A percentile compares a stretch with the other conserved stretches of the same genome.
phyloP scores from a whole-genome alignment of 176 grass and related monocot genomes.

The Themeda triandra region DNA sequence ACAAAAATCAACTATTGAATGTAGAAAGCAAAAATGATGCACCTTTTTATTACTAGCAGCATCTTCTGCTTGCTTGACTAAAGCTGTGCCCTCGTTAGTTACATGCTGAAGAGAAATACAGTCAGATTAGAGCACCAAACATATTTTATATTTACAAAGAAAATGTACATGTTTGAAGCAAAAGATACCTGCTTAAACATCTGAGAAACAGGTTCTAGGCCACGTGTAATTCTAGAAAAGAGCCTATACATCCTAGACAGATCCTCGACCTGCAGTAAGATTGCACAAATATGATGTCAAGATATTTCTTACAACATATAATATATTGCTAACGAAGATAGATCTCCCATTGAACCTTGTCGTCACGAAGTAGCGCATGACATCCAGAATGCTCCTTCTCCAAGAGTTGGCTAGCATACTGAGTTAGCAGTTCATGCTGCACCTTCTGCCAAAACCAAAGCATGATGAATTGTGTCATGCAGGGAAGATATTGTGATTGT shows the following conservation, averaged over 20 bases:
- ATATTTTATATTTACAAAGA: conserved; percentile 1
- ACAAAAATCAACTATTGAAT: neutral
- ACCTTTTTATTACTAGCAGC: conserved; percentile 92
- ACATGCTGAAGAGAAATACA: conserved; percentile 69
- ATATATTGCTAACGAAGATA: neutral
- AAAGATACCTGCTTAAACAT: conserved; percentile 86
- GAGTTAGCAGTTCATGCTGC: conserved; percentile 77
- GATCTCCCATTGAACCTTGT: conserved; percentile 54
- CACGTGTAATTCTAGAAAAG: conserved; percentile 79
- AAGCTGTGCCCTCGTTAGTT: conserved; percentile 69
- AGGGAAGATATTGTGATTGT: neutral
- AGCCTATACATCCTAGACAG: conserved; percentile 91
- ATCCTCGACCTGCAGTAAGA: conserved; percentile 66
- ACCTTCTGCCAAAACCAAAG: conserved; percentile 59
- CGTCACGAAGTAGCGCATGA: conserved; percentile 68
- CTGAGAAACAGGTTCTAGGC: conserved; percentile 77
- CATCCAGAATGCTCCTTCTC: conserved; percentile 95
- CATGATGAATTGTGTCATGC: neutral
- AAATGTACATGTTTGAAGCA: conserved; percentile 1
- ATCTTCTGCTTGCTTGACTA: conserved; percentile 95
- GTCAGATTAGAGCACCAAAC: conserved; percentile 19
- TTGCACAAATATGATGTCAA: conserved; percentile 20
- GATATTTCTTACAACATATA: neutral
- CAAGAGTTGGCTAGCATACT: conserved; percentile 74
- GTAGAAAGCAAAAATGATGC: neutral